Base-by-base conservation (phyloP, 352 stramenopile species). In the Paralagenidium karlingii region DNA sequence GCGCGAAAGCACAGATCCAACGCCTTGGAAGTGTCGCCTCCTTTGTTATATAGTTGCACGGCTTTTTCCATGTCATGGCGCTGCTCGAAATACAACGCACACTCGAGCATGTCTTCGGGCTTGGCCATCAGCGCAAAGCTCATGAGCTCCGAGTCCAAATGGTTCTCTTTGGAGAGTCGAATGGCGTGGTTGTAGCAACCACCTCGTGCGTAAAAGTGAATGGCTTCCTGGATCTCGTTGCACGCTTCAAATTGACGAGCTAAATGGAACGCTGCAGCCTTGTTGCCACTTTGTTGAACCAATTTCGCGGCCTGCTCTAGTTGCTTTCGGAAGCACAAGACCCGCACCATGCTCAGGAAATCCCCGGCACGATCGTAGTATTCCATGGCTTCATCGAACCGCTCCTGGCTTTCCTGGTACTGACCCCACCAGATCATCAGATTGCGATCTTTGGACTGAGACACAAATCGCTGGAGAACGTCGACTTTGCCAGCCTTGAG, bases 161-260 rank as follows among this genome's bases (percentile, higher is more conserved):
- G 63, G 48, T 94, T 63, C 30, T 91, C 69, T 40, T 92, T 94
- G 1, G 87, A 85, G 16, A 97, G 52, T 5, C 89, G 77, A 42
- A 97, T 96, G 1, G 91, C 89, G 51, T 97, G 89, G 45, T 95
- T 94, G 63, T 95, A 96, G 41, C 86, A 87, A 4, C 76, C 73
- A 10, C 79, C 83, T 10, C 60, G 65, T 0, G 73, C 81, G 49
- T 92, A 97, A 43, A 96, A 96, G 40, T 88, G 70, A 13, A 97
- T 94, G 0, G 92, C 91, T 26, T 84, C 80, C 13, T 66, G 60
- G 22, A 83, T 66, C 15, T 96, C 77, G 16, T 79, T 80, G 31
- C 69, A 59, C 2, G 60, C 58, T 49, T 96, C 83, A 32, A 94
- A 83, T 43, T 96, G 81, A 10, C 82, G 60, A 20, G 82, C 85